Base-by-base conservation (phyloP, 2,329 filamentous ascomycete genomes). In the Botrytis pseudocinerea region DNA sequence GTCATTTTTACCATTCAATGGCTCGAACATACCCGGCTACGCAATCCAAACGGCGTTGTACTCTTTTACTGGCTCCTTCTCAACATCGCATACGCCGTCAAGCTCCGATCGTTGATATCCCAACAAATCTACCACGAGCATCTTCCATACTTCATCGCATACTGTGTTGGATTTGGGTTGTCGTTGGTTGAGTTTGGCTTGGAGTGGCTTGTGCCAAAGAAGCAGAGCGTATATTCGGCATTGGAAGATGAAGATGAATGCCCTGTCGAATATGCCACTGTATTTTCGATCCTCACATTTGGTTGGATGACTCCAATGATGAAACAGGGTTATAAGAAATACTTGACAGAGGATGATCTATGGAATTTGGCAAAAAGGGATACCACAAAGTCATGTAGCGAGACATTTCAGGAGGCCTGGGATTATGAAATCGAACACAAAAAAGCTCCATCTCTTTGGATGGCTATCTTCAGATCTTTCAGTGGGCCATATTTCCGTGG, bases 291-390 rank as follows among this genome's bases (percentile, higher is more conserved):
- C 69, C 87, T 99, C 63, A 97, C 95, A 0, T 99, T 99, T 82
- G 91, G 92, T 71, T 99, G 96, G 96, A 98, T 99, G 95, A 98
- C 96, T 0, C 95, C 96, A 0, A 85, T 99, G 88, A 99, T 99
- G 96, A 94, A 91, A 80, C 92, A 92, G 80, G 96, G 96, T 1
- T 98, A 99, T 85, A 93, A 92, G 80, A 90, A 95, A 74, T 99
- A 90, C 81, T 86, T 99, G 75, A 97, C 94, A 1, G 94, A 98
- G 81, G 93, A 98, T 76, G 95, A 99, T 82, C 87, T 99, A 38
- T 99, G 97, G 97, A 95, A 94, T 74, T 85, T 99, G 73, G 89
- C 94, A 59, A 91, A 90, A 79, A 85, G 88, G 74, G 95, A 98
- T 80, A 92, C 92, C 48, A 97, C 95, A 18, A 89, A 89, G 76